Percentiles rank a stretch among this genome's conserved stretches.
Evolutionary conservation across 148 eudicot species (phyloP).

Genomic region (Beta vulgaris): DNA sequence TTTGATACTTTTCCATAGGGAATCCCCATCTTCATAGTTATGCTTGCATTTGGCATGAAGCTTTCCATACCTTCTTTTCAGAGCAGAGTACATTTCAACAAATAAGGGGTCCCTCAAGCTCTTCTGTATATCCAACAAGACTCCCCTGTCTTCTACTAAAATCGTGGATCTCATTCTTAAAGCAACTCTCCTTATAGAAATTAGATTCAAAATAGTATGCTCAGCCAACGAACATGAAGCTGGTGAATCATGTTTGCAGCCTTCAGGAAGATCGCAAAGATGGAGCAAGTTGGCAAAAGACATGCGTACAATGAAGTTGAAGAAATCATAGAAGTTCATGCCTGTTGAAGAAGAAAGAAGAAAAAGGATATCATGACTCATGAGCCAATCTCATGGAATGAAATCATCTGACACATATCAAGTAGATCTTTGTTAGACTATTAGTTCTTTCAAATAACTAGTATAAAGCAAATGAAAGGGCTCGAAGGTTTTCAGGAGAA

Average conservation of each 20-base stretch:
- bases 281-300: slow-evolving; percentile 62
- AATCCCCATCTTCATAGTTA: slow-evolving; percentile 12
- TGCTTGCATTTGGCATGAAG: slow-evolving; percentile 36
- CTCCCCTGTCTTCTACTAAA: slow-evolving; percentile 32
- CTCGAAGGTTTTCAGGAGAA: neutral
- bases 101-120: slow-evolving; percentile 48
- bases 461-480: neutral
- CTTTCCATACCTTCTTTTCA: slow-evolving; percentile 43
- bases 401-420: neutral
- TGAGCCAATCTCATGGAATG: neutral
- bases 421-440: neutral
- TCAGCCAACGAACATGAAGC: slow-evolving; percentile 36
- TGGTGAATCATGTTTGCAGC: slow-evolving; percentile 10
- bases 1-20: slow-evolving; percentile 21
- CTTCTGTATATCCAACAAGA: slow-evolving; percentile 36
- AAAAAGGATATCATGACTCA: neutral
- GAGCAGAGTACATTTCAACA: slow-evolving; percentile 35
- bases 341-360: slow-evolving; percentile 39
- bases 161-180: slow-evolving; percentile 46
- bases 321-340: slow-evolving; percentile 88
- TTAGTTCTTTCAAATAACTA: neutral
- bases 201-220: slow-evolving; percentile 51
- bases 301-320: slow-evolving; percentile 66
- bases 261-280: slow-evolving; percentile 35
- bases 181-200: slow-evolving; percentile 40